phyloP scores from a whole-genome alignment of 176 grass and related monocot genomes.

The Phoenix dactylifera region DNA sequence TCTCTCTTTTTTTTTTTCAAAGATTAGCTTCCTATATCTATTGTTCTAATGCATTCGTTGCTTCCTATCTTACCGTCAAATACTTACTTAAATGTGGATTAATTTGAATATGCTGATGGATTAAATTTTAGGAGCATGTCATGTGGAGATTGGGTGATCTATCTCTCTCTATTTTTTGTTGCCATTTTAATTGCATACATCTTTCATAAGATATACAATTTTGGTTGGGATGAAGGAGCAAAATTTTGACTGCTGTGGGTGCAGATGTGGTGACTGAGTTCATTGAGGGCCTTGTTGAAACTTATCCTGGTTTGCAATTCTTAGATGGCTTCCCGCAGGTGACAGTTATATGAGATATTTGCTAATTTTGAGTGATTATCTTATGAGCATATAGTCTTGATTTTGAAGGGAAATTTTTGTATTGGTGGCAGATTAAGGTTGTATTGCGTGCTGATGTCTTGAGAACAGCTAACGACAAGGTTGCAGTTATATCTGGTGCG shows the following conservation, averaged over 20 bases:
- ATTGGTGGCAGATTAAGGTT: conserved; percentile 70
- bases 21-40: no score
- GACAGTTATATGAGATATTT: conserved; percentile 8
- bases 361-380: conserved; percentile 7
- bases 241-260: background rate
- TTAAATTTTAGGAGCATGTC: no score
- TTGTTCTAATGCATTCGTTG: no score
- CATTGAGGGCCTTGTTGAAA: conserved; percentile 96
- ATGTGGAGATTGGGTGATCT: no score
- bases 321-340: conserved; percentile 95
- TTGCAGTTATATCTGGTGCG: conserved; percentile 87
- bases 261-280: conserved; percentile 96
- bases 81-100: no score
- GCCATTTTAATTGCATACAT: no score
- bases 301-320: conserved; percentile 90
- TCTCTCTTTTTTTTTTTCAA: no score
- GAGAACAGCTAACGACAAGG: conserved; percentile 54
- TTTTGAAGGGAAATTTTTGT: conserved; percentile 5
- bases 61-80: no score
- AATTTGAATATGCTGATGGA: no score
- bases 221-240: no score
- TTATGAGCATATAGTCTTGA: conserved; percentile 11
- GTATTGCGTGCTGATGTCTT: conserved; percentile 90
- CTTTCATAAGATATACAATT: no score
- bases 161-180: no score